Evolutionary conservation across 352 stramenopile genomes (phyloP).

Genomic region (Globisporangium nodosum): DNA sequence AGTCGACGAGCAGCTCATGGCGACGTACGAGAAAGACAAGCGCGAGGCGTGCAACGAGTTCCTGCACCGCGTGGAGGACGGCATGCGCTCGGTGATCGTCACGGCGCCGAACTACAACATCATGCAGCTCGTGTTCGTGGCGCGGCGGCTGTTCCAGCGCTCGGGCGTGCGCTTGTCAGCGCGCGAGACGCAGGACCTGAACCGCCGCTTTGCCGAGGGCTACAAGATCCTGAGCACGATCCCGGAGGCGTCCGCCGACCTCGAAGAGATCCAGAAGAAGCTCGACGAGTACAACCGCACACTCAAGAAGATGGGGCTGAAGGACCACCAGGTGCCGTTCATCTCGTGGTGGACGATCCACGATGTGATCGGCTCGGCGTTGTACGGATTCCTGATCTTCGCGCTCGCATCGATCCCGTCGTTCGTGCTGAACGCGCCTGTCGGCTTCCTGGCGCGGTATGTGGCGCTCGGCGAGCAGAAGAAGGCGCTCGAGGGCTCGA

Average conservation of each 20-base stretch:
- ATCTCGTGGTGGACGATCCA: conserved; percentile 86
- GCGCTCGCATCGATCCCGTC: conserved; percentile 88
- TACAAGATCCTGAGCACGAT: conserved; percentile 82
- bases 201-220: conserved; percentile 87
- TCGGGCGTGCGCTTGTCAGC: conserved; percentile 78
- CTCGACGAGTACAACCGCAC: conserved; percentile 84
- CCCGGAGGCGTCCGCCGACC: conserved; percentile 50
- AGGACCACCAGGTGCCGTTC: conserved; percentile 89
- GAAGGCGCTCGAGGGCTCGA: conserved; percentile 81
- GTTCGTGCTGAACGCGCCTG: conserved; percentile 88
- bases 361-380: conserved; percentile 85
- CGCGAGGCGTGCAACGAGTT: conserved; percentile 78
- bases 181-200: conserved; percentile 91
- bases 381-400: conserved; percentile 83
- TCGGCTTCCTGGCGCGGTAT: conserved; percentile 83
- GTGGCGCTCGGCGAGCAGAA: conserved; percentile 72
- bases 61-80: conserved; percentile 75
- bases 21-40: conserved; percentile 87
- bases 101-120: conserved; percentile 96
- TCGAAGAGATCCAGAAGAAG: conserved; percentile 59
- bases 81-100: conserved; percentile 93
- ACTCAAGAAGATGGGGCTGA: conserved; percentile 83
- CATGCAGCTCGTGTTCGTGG: conserved; percentile 94
- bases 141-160: conserved; percentile 92
- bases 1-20: conserved; percentile 79